A percentile compares a stretch with the other conserved stretches of the same genome.
These are phyloP conservation scores for Hysterangium stoloniferum DNA, from an alignment of 768 basidiomycete species.

Conservation along the genomic window DNA sequence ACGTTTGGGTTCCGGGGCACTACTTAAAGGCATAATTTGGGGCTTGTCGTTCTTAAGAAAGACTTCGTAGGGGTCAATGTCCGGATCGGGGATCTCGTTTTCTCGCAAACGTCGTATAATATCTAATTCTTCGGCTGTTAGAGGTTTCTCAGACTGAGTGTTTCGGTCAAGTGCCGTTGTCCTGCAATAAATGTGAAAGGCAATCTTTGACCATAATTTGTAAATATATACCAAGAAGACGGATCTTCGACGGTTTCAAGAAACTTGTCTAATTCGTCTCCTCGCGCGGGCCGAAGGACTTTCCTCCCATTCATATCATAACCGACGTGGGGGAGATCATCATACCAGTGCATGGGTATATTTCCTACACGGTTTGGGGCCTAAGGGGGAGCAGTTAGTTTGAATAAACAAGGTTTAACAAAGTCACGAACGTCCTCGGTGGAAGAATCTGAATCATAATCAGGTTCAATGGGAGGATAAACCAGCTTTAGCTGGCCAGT, in stretches of 20 bases:
- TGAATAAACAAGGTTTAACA: constrained; percentile 12
- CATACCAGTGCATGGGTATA: constrained; percentile 98
- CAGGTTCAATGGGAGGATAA: constrained; percentile 83
- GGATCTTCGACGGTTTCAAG: constrained; percentile 89
- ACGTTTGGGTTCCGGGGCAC: constrained; percentile 90
- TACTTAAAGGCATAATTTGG: constrained; percentile 87
- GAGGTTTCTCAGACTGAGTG: constrained; percentile 73
- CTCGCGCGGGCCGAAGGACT: constrained; percentile 87
- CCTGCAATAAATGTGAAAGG: too few species aligned
- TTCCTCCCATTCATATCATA: constrained; percentile 94
- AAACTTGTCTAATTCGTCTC: constrained; percentile 97
- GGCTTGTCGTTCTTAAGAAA: constrained; percentile 95
- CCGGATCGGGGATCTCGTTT: constrained; percentile 84
- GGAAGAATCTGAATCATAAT: constrained; percentile 87
- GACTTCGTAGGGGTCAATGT: constrained; percentile 89
- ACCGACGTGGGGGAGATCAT: constrained; percentile 97
- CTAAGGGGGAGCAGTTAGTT: constrained; percentile 31
- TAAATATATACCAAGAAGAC: constrained; percentile 67
- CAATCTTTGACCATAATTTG: too few species aligned
- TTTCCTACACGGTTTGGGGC: constrained; percentile 92
- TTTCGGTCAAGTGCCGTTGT: constrained; percentile 90
- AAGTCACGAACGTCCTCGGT: constrained; percentile 72
- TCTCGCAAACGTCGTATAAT: constrained; percentile 88
- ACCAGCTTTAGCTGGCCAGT: constrained; percentile 80
- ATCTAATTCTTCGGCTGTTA: constrained; percentile 87